phyloP scores from a whole-genome alignment of 768 basidiomycete species.

The Phlebiopsis gigantea region DNA sequence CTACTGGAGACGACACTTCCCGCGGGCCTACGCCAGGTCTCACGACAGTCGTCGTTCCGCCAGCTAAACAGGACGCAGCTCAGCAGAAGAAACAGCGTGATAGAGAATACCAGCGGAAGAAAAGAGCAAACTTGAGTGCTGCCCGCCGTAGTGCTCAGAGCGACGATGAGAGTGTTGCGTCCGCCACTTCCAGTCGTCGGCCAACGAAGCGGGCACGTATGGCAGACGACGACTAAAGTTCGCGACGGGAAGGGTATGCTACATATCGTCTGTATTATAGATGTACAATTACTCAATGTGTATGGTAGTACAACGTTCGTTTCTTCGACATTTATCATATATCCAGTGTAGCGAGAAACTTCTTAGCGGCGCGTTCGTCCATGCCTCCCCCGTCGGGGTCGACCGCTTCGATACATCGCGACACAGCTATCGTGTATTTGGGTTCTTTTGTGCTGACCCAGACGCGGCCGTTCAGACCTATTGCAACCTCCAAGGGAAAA shows the following conservation, averaged over 20 bases:
- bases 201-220: constrained; percentile 66
- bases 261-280: not conserved
- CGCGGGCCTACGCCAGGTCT: constrained; percentile 68
- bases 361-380: constrained; percentile 47
- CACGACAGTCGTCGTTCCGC: constrained; percentile 73
- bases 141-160: constrained; percentile 53
- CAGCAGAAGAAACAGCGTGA: constrained; percentile 78
- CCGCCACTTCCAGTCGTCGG: constrained; percentile 36
- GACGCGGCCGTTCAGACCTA: constrained; percentile 88
- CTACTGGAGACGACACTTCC: constrained; percentile 59
- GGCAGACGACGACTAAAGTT: constrained; percentile 55
- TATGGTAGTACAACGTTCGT: not conserved
- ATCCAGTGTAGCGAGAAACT: constrained; percentile 45
- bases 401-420: constrained; percentile 75
- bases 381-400: constrained; percentile 71
- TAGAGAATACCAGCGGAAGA: constrained; percentile 75
- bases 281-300: constrained; percentile 4
- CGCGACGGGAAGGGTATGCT: not conserved
- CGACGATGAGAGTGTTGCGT: constrained; percentile 60
- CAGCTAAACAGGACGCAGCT: constrained; percentile 64
- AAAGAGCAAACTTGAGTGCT: constrained; percentile 58
- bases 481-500: constrained; percentile 84
- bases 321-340: constrained; percentile 21
- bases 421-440: constrained; percentile 67
- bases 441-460: constrained; percentile 80